Base-by-base conservation (phyloP, 768 basidiomycete genomes). In the Gloeopeniophorella convolvens region DNA sequence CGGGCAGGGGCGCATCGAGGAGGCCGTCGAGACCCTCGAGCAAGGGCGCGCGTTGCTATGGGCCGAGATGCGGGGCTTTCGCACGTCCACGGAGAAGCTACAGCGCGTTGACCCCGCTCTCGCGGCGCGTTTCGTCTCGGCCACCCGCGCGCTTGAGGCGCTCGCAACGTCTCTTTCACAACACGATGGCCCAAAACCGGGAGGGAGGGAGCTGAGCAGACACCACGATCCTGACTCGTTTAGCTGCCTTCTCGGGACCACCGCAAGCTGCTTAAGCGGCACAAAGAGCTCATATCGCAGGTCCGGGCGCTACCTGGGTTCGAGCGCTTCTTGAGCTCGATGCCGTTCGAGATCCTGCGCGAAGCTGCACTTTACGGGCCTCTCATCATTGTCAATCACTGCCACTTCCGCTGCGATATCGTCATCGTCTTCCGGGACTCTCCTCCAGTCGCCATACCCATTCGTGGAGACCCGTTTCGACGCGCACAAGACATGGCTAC, bases 51-150 rank as follows among this genome's bases (percentile, higher is more conserved):
- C 34, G 1, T 32, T 57, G 15, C 47, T 57, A 13, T 57, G 56
- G 55, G 47, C 44, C 18, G 47, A 57, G 35, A 42, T 57, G 40
- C 54, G 47, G 7, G 44, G 45, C 8, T 35, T 57, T n/a, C 56
- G 56, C 21, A 42, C 27, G 4, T 45, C 48, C 23, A 36, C 57
- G 11, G 56, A 57, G 18, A 26, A 39, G 21, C 49, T 57, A 13
- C 37, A 42, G 21, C 20, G 36, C 16, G 21, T 36, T 33, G 13
- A 28, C 8, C 41, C 48, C 20, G 30, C 18, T 27, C 20, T 57
- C 13, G 55, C 55, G 1, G 26, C 45, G 23, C 45, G 33, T 21
- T 48, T 48, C 32, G 20, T 24, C 30, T 23, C 26, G 0, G 20
- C 46, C 13, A 41, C 24, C 32, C 10, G 8, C 12, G 32, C 32